Percentiles rank a stretch among this genome's conserved stretches.
Evolutionary conservation across 2,329 filamentous ascomycete genomes (phyloP).

Genomic region (Fusarium poae): DNA sequence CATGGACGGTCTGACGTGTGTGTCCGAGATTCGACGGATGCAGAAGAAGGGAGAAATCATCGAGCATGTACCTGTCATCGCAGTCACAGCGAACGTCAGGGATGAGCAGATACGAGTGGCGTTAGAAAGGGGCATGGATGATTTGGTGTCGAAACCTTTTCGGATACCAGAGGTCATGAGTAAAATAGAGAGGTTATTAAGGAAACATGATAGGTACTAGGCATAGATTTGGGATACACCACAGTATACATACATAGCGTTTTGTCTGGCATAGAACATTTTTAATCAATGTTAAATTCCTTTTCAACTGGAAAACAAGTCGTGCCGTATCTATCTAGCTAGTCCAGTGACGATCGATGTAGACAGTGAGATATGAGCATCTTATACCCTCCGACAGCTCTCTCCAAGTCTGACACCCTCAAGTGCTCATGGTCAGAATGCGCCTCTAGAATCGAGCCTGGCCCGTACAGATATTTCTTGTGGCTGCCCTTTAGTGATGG

Average conservation of each 20-base stretch:
- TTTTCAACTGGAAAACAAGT: too few species aligned
- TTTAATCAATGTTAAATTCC: background rate
- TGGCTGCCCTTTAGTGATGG: background rate
- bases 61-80: slow-evolving; percentile 59
- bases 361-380: background rate
- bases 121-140: slow-evolving; percentile 59
- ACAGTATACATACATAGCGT: background rate
- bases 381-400: slow-evolving; percentile 4
- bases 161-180: slow-evolving; percentile 64
- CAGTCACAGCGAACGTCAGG: slow-evolving; percentile 62
- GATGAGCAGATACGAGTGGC: slow-evolving; percentile 61
- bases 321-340: too few species aligned
- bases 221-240: background rate
- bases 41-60: slow-evolving; percentile 51
- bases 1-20: slow-evolving; percentile 62
- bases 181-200: slow-evolving; percentile 60
- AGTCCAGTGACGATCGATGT: background rate
- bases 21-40: slow-evolving; percentile 56
- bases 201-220: slow-evolving; percentile 5
- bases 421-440: slow-evolving; percentile 25
- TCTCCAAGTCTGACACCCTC: slow-evolving; percentile 7
- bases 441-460: slow-evolving; percentile 13
- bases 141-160: slow-evolving; percentile 71
- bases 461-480: slow-evolving; percentile 14
- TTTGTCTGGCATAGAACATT: background rate